A percentile compares a stretch with the other conserved stretches of the same genome.
Evolutionary conservation across 768 basidiomycete genomes (phyloP).

Genomic region (Russula vinacea): DNA sequence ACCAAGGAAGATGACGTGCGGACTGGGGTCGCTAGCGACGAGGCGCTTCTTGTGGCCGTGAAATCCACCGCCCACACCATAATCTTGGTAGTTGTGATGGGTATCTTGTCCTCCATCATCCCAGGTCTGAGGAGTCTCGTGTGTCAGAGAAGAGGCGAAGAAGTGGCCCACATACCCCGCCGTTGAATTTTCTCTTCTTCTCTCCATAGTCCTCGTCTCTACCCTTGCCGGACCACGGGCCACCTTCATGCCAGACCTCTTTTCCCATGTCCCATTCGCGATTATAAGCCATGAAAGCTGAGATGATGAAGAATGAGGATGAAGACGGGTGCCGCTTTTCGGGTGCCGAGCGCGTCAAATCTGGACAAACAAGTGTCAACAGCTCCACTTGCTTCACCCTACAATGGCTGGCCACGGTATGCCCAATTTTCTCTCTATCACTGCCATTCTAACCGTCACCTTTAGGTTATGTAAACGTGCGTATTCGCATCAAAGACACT

Average conservation of each 20-base stretch:
- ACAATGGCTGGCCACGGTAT: conserved; percentile 67
- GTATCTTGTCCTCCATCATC: conserved; percentile 46
- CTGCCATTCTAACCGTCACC: background rate
- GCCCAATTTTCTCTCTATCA: conserved; percentile 24
- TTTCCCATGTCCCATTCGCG: conserved; percentile 88
- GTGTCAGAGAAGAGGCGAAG: conserved; percentile 1
- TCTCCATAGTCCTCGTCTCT: conserved; percentile 73
- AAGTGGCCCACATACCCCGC: conserved; percentile 52
- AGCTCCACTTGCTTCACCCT: conserved; percentile 30
- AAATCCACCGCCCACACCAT: conserved; percentile 27
- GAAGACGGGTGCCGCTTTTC: conserved; percentile 12
- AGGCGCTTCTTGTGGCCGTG: conserved; percentile 65
- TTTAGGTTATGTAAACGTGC: conserved; percentile 59
- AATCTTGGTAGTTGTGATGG: conserved; percentile 36
- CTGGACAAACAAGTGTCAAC: conserved; percentile 31
- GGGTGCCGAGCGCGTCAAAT: conserved; percentile 8
- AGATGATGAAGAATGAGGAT: conserved; percentile 27
- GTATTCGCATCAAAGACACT: conserved; percentile 12
- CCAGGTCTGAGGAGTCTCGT: conserved; percentile 40
- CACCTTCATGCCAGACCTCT: conserved; percentile 49
- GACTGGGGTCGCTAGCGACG: conserved; percentile 79
- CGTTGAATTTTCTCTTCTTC: conserved; percentile 77
- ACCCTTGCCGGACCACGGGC: conserved; percentile 46
- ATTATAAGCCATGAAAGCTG: conserved; percentile 39
- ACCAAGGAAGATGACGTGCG: conserved; percentile 94